Conservation (phyloP, 2,329 filamentous ascomycete species). For the Penicillium sp. region DNA sequence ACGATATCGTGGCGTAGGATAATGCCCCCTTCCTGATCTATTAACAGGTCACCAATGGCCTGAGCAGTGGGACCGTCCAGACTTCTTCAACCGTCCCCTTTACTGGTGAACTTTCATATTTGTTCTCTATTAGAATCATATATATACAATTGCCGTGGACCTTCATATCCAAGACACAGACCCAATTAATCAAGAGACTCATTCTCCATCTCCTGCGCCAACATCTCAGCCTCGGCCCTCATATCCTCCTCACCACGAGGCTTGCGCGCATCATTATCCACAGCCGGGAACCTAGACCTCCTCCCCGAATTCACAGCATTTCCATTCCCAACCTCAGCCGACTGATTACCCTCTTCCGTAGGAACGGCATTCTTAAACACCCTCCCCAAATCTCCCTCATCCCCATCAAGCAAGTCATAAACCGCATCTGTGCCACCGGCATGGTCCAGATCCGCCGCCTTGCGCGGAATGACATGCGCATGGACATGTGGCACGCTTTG, state of each 20-base stretch:
- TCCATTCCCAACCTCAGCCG: constrained; percentile 23
- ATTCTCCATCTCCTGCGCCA: constrained; percentile 45
- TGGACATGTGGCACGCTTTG: constrained; percentile 95
- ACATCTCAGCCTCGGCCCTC: constrained; percentile 70
- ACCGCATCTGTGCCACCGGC: constrained; percentile 67
- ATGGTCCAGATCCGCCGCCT: constrained; percentile 58
- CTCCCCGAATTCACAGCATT: constrained; percentile 43
- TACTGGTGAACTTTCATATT: background rate
- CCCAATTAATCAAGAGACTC: constrained; percentile 35
- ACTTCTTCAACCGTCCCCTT: background rate
- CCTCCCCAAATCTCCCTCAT: constrained; percentile 78
- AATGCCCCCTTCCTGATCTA: background rate
- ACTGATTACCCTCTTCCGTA: constrained; percentile 6
- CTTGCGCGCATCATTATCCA: constrained; percentile 69
- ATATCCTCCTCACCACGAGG: constrained; percentile 73
- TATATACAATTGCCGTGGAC: background rate
- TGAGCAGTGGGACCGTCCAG: background rate
- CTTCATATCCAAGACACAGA: background rate
- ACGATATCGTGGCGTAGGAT: background rate
- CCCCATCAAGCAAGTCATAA: constrained; percentile 78
- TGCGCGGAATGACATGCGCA: constrained; percentile 82
- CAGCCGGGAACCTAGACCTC: constrained; percentile 63
- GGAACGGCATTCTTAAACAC: constrained; percentile 60
- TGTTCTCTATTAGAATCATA: background rate
- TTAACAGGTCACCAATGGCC: background rate